Evolutionary conservation across 2,329 filamentous ascomycete genomes (phyloP).

Genomic region (Monosporascus sp.): DNA sequence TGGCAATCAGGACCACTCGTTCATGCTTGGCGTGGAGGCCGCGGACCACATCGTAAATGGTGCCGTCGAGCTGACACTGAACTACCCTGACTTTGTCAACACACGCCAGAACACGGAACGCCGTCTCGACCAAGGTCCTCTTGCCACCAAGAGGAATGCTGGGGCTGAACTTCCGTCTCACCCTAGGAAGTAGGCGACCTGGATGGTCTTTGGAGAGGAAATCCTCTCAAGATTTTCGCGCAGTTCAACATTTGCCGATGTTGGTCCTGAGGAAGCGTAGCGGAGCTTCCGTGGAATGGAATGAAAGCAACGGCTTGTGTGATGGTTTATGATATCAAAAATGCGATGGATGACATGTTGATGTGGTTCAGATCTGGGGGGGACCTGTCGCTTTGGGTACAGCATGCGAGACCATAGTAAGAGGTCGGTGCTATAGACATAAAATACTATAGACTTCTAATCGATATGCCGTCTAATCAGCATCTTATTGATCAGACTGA

Average conservation of each 20-base stretch:
- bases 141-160: constrained; percentile 30
- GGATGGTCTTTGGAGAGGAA: constrained; percentile 17
- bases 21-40: constrained; percentile 94
- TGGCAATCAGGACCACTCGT: constrained; percentile 95
- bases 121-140: constrained; percentile 46
- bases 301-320: not conserved
- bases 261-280: not conserved
- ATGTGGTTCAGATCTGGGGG: not conserved
- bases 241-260: not conserved
- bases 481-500: no score
- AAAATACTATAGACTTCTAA: not conserved
- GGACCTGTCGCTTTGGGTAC: not conserved
- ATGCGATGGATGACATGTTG: not conserved
- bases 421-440: not conserved
- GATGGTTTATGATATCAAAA: not conserved
- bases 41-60: constrained; percentile 87
- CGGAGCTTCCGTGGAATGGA: constrained; percentile 14
- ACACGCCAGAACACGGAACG: constrained; percentile 62
- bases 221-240: not conserved
- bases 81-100: constrained; percentile 97
- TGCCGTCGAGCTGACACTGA: constrained; percentile 84
- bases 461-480: not conserved
- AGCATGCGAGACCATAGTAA: not conserved
- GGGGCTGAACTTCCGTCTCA: constrained; percentile 33
- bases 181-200: constrained; percentile 10